Conservation (phyloP, 305 asterid species). For the Caryopteris hybrid region DNA sequence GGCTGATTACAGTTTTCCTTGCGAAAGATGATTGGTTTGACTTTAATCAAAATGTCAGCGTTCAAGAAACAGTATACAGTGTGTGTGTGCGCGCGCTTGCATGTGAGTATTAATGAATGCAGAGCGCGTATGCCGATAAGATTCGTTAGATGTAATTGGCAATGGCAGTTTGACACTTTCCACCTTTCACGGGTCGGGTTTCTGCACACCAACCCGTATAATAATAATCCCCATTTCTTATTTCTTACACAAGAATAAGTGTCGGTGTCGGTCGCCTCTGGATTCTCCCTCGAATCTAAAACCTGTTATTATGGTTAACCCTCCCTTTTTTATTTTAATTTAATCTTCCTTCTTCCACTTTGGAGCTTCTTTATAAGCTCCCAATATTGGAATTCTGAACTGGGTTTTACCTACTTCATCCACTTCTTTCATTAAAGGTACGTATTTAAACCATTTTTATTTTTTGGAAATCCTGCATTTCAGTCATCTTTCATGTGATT, state of each 20-base stretch:
- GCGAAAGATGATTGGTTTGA: no score
- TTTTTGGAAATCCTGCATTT: not conserved
- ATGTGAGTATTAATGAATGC: no score
- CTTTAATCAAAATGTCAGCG: no score
- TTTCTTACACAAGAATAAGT: constrained; percentile 35
- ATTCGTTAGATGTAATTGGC: no score
- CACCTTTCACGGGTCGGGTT: constrained; percentile 19
- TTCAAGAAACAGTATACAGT: no score
- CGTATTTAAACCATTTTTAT: not conserved
- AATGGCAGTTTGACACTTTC: no score
- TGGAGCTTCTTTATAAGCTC: no score
- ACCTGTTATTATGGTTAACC: constrained; percentile 21
- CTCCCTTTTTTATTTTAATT: not conserved
- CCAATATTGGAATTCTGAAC: no score
- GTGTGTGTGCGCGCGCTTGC: no score
- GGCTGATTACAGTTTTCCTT: no score
- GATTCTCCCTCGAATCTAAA: constrained; percentile 3
- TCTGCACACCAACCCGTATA: not conserved
- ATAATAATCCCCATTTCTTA: not conserved
- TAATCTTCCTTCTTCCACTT: no score
- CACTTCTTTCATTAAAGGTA: constrained; percentile 7
- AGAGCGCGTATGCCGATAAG: constrained; percentile 38
- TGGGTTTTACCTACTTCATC: not conserved
- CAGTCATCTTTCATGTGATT: not conserved
- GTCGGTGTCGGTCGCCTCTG: no score